Base-by-base conservation (phyloP, 345 rosid species). In the Salix arbutifolia region DNA sequence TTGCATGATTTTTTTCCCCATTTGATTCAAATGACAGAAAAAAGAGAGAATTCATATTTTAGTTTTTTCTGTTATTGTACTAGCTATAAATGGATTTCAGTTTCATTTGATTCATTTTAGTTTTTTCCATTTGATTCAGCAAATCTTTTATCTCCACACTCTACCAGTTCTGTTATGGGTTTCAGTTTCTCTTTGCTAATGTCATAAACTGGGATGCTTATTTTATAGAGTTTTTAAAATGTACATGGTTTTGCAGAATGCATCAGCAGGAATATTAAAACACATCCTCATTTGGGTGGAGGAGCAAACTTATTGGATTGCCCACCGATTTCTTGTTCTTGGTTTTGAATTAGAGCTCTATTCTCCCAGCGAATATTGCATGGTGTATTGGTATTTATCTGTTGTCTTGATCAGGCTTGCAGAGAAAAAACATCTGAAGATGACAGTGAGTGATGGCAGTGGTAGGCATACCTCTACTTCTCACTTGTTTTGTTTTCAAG, bases 261-360 rank as follows among this genome's bases (percentile, higher is more conserved):
- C 78, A 44, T 74, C 81, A 53, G 72, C 69, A 58, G 71, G 83
- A 80, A 86, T 88, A 78, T 80, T 90, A 78, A 89, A 89, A 52
- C 89, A 90, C 38, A 83, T 96, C 61, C 93, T 91, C 67, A 74
- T 86, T 78, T 94, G 97, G 97, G 87, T 94, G 81, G 97, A 96
- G 79, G 97, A 93, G 90, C 95, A 91, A 87, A 89, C 91, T 31
- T 88, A 91, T 80, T 96, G 99, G 99, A 92, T 96, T 82, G 97
- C 97, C 33, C 87, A 83, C 73, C 91, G 95, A 60, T 96, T 91
- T 88, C 94, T 96, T 74, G 78, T 85, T 71, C 84, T 94, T 83
- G 99, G 99, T 68, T 96, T 96, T 75, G 97, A 96, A 52, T 85
- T 96, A 88, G 98, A 94, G 69, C 98, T 94, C 64, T 96, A 92